Base-by-base conservation (phyloP, 2,329 filamentous ascomycete genomes). In the Apiospora sp. region DNA sequence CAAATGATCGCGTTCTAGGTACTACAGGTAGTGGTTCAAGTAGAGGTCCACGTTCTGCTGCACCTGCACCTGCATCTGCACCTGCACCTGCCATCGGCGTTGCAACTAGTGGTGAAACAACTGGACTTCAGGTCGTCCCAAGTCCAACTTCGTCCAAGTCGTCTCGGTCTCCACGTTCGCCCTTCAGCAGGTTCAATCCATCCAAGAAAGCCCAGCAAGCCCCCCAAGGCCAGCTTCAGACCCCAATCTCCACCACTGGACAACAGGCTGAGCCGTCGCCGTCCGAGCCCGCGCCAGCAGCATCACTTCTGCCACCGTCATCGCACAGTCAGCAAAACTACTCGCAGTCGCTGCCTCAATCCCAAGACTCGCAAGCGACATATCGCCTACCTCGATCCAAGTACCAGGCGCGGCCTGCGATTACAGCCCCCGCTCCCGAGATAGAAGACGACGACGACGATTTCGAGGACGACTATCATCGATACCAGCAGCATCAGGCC, bases 81-180 rank as follows among this genome's bases (percentile, higher is more conserved):
- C 14, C 44, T 46, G 67, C 19, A 48, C n/a, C 58, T 41, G 54
- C 41, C 46, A 67, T 71, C 54, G 69, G 69, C 41, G 34, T 71
- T 43, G 68, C 69, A 30, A 44, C 67, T 51, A 67, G 67, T 71
- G 67, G 69, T 68, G 73, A 72, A 44, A 73, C 68, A 48, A 67
- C 73, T 41, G 64, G 72, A 37, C 77, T 81, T 41, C 80, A 79
- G 70, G 74, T 79, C 51, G 74, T 76, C 67, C 76, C 79, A 64
- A 71, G 71, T 54, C 75, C 79, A 37, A 46, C 67, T 37, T 74
- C 78, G 43, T 80, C 80, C 71, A 80, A 75, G 72, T 80, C 79
- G 68, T 75, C 79, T 41, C 78, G 75, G 51, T 81, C 80, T 34
- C 80, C 80, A 64, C 79, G 79, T 58, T 81, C 80, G 43, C 80